Base-by-base conservation (phyloP, 345 rosid species). In the Limnanthes douglasii region DNA sequence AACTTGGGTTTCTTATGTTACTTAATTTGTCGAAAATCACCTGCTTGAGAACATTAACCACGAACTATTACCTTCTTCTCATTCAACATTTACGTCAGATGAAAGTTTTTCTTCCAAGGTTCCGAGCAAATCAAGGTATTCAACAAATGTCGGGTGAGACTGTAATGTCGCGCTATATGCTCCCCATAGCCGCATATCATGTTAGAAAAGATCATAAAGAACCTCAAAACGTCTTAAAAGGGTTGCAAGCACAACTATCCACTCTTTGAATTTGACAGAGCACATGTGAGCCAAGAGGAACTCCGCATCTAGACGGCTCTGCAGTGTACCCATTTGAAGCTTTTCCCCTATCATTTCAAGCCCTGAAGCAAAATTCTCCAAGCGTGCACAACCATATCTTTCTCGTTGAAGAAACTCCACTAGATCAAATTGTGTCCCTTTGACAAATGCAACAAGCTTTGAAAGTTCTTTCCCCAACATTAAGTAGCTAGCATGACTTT, bases 401-500 rank as follows among this genome's bases (percentile, higher is more conserved):
- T 90, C 95, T 34, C 94, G 63, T 68, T 83, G 95, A 56, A 90
- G 84, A 64, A 76, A 90, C 41, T 90, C 95, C 94, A 75, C 92
- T 46, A 90, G 70, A 73, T 84, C 98, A 51, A 90, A 90, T 62
- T 90, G 96, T 29, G 98, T 80, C 73, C 98, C 94, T 65, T 90
- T 90, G 17, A 90, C 96, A 59, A 90, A 90, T 18, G 98, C 85
- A 45, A 90, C 98, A 42, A 90, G 98, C 69, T 84, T 90, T 37
- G 94, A 80, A 48, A 90, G 94, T 56, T 90, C 98, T 61, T 84
- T 84, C 48, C 86, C 98, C 6, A 82, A 77, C 98, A 90, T 90
- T 59, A 90, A 66, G 64, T 74, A 77, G 64, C 94, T 72, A 43
- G 98, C 98, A 70, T 90, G 96, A 62, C 67, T 70, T 68, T 84